Evolutionary conservation across 805 yeast genomes (phyloP), one percentile per base, ranked within the genome.

Genomic region (Yarrowia keelungensis): DNA sequence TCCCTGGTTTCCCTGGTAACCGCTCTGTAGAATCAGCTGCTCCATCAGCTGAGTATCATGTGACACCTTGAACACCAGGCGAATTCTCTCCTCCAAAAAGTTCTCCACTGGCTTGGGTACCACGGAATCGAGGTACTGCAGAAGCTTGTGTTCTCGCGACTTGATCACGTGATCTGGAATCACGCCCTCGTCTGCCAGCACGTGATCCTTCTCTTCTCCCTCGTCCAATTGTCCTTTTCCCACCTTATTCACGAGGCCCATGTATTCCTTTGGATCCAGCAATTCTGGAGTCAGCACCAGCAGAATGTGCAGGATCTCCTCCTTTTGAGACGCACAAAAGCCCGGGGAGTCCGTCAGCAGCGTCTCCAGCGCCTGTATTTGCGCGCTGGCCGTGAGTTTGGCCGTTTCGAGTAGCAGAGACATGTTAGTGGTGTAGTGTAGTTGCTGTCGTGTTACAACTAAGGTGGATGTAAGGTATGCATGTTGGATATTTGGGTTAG

Each of bases 211-310:
- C 5, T 56, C 64, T n/a, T 56, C 50, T 5, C 49, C 64, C 10
- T 11, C 7, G 47, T 56, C 64, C 64, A 56, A 42, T 43, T 56
- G 41, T 7, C 49, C 65, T 5, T 3, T 43, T 36, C 65, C 65
- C 51, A 59, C 65, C 38, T 59, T 59, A 26, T 42, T 59, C 15
- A 59, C 51, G 7, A 59, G 42, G 0, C 35, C 35, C 65, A 59
- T 59, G 42, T 59, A 59, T 14, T 35, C 46, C 51, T 59, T 22
- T 45, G 65, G 51, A 32, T 59, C 65, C n/a, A 59, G 51, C 42
- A 59, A 26, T 26, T 59, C 65, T 59, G 65, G 65, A 11, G 51
- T 59, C 10, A 59, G 65, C 8, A 59, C 65, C 65, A 59, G 35
- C 15, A 59, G 65, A n/a, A 59, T n/a, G 35, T 59, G 65, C 10